Evolutionary conservation across 2,329 filamentous ascomycete species (phyloP).

Genomic region (Clathrospora elynae): DNA sequence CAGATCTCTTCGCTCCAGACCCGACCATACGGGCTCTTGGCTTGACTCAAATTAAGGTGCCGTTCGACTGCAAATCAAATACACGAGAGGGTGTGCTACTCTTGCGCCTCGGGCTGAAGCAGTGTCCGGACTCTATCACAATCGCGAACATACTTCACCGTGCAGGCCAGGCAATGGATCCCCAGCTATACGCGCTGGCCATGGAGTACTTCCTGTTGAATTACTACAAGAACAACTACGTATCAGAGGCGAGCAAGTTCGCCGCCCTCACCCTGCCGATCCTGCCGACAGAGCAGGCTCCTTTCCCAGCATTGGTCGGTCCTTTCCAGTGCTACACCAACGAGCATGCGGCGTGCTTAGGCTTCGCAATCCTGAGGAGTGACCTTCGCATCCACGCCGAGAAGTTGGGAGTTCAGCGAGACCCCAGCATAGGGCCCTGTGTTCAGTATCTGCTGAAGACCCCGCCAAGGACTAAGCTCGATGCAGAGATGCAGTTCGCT

Average conservation of each 20-base stretch:
- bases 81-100: constrained; percentile 74
- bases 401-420: constrained; percentile 82
- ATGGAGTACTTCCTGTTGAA: constrained; percentile 84
- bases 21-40: constrained; percentile 40
- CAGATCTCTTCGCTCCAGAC: constrained; percentile 45
- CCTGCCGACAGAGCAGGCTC: constrained; percentile 71
- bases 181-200: constrained; percentile 66
- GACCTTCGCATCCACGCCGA: constrained; percentile 80
- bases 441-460: constrained; percentile 72
- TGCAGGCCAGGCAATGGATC: constrained; percentile 58
- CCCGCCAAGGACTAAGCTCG: constrained; percentile 69
- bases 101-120: constrained; percentile 70
- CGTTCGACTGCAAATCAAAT: constrained; percentile 68
- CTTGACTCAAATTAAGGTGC: constrained; percentile 65
- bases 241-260: constrained; percentile 61
- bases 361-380: constrained; percentile 75
- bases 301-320: constrained; percentile 67
- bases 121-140: constrained; percentile 72
- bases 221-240: constrained; percentile 78
- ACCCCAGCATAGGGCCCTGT: constrained; percentile 80
- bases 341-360: constrained; percentile 73
- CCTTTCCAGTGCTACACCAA: constrained; percentile 85
- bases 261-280: constrained; percentile 52
- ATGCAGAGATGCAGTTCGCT: constrained; percentile 74
- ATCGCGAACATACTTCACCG: constrained; percentile 79